Conservation (phyloP, 108 stramenopile genomes). For the Cyclotella sp. region DNA sequence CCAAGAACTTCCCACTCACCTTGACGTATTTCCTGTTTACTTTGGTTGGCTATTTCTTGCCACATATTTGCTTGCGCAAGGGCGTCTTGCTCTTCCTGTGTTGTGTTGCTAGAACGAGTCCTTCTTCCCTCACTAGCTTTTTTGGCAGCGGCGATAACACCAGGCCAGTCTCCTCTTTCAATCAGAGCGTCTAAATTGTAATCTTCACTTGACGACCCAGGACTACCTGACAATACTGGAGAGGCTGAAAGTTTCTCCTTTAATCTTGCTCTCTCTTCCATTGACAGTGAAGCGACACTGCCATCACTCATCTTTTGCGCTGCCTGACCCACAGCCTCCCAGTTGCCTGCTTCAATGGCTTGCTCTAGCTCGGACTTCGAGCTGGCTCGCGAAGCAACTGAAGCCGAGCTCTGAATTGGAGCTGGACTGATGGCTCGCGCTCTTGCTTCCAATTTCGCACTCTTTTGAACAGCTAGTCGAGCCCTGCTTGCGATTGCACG, state of each 20-base stretch:
- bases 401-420: slow-evolving; percentile 25
- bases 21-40: slow-evolving; percentile 67
- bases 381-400: slow-evolving; percentile 35
- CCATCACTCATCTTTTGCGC: slow-evolving; percentile 66
- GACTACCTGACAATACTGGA: slow-evolving; percentile 23
- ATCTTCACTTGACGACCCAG: slow-evolving; percentile 38
- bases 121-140: slow-evolving; percentile 41
- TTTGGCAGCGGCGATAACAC: slow-evolving; percentile 78
- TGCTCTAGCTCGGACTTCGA: slow-evolving; percentile 55
- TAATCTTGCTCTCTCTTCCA: slow-evolving; percentile 42
- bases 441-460: slow-evolving; percentile 78
- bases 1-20: slow-evolving; percentile 10
- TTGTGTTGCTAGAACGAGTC: slow-evolving; percentile 35
- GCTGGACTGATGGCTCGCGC: slow-evolving; percentile 23
- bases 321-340: slow-evolving; percentile 87
- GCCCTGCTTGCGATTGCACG: slow-evolving; percentile 80
- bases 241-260: slow-evolving; percentile 44
- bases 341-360: slow-evolving; percentile 88
- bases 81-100: slow-evolving; percentile 83
- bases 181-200: slow-evolving; percentile 79
- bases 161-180: slow-evolving; percentile 85
- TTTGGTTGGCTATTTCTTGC: slow-evolving; percentile 85
- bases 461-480: slow-evolving; percentile 72
- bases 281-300: slow-evolving; percentile 42
- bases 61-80: slow-evolving; percentile 83